These are phyloP conservation scores for Pisolithus marmoratus DNA, from an alignment of 768 basidiomycete genomes.

Conservation along the genomic window DNA sequence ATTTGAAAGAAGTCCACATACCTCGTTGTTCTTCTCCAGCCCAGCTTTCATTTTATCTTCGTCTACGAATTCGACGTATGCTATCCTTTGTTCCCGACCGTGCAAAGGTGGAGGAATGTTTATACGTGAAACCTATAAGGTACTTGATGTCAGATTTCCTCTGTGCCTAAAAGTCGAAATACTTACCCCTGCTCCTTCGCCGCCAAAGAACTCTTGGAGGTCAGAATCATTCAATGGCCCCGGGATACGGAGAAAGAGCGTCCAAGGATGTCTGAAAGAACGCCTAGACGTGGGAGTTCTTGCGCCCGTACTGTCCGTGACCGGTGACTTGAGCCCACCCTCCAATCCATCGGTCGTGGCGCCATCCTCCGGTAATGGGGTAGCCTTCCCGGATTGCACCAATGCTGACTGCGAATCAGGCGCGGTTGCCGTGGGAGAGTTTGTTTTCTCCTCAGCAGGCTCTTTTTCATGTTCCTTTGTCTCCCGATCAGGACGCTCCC, in stretches of 20 bases:
- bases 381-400: conserved; percentile 36
- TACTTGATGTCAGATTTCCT: conserved; percentile 1
- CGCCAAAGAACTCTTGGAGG: conserved; percentile 71
- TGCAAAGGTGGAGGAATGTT: conserved; percentile 45
- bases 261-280: conserved; percentile 72
- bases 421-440: conserved; percentile 21
- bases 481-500: conserved; percentile 42
- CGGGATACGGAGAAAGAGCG: conserved; percentile 72
- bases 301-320: conserved; percentile 53
- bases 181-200: conserved; percentile 62
- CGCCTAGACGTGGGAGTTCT: conserved; percentile 69
- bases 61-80: conserved; percentile 87
- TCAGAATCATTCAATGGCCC: conserved; percentile 54
- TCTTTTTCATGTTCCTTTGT: conserved; percentile 31
- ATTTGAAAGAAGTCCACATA: conserved; percentile 27
- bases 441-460: conserved; percentile 21
- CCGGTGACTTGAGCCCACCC: conserved; percentile 46
- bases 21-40: conserved; percentile 68
- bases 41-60: conserved; percentile 82
- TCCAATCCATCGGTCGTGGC: conserved; percentile 21
- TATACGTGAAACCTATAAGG: conserved; percentile 59
- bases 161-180: not conserved
- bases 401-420: conserved; percentile 17
- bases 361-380: conserved; percentile 26
- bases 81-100: conserved; percentile 53